Percentiles rank a stretch among this genome's conserved stretches.
phyloP scores from a whole-genome alignment of 169 alveolate genomes.

The Toxoplasma gondii region DNA sequence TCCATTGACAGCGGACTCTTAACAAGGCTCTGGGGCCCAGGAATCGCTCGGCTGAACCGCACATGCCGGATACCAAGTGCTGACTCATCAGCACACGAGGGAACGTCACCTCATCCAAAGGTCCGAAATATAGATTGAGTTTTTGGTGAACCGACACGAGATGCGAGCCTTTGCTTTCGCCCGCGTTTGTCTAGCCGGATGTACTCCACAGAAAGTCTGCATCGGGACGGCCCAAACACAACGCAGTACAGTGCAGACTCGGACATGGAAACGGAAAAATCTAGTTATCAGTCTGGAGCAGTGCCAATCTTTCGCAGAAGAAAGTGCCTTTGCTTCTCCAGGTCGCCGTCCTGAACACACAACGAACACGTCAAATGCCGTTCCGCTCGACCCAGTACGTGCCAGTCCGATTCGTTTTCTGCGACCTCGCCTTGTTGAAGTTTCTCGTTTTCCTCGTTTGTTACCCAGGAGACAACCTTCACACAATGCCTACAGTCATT shows the following conservation, averaged over 20 bases:
- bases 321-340: neutral
- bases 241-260: neutral
- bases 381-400: neutral
- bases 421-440: neutral
- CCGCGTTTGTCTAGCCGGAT: too few relatives aligned
- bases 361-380: neutral
- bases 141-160: too few relatives aligned
- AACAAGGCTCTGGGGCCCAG: too few relatives aligned
- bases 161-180: too few relatives aligned
- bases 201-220: neutral
- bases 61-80: too few relatives aligned
- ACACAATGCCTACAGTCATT: neutral
- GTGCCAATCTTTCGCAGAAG: neutral
- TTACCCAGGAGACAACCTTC: neutral
- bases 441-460: neutral
- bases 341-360: constrained; percentile 8
- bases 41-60: too few relatives aligned
- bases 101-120: neutral
- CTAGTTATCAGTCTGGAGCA: neutral
- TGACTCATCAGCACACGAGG: neutral
- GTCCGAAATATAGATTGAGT: neutral
- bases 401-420: neutral
- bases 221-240: neutral
- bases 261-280: neutral
- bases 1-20: too few relatives aligned